Evolutionary conservation across 1,284 basidiomycete species (phyloP).

Genomic region (Pseudozyma sp.): DNA sequence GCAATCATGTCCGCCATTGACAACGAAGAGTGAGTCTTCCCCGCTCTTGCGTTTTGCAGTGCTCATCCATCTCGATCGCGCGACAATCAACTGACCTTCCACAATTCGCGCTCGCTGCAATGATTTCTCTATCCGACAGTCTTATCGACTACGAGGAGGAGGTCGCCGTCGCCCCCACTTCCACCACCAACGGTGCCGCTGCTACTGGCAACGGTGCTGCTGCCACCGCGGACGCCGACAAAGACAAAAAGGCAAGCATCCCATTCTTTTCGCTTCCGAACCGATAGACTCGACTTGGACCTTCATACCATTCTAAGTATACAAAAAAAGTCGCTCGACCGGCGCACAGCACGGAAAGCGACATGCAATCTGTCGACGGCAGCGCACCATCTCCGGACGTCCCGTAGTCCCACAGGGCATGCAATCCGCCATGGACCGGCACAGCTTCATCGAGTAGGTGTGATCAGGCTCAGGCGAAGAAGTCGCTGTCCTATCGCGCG

Average conservation of each 20-base stretch:
- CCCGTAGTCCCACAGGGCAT: too few species aligned
- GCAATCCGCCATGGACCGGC: too few species aligned
- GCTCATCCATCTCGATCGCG: background rate
- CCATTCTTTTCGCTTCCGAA: constrained; percentile 5
- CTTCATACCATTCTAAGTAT: constrained; percentile 15
- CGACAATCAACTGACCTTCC: constrained; percentile 14
- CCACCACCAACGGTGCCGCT: constrained; percentile 57
- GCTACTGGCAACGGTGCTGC: constrained; percentile 51
- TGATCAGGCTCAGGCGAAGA: too few species aligned
- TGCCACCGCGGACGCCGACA: constrained; percentile 57
- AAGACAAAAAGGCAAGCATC: constrained; percentile 68
- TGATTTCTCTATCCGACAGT: constrained; percentile 26
- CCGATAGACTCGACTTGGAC: constrained; percentile 9
- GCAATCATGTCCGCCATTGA: constrained; percentile 62
- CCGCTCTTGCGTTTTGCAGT: constrained; percentile 1
- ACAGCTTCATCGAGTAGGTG: too few species aligned
- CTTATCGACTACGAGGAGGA: constrained; percentile 70
- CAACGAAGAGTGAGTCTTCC: constrained; percentile 67
- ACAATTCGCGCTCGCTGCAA: background rate
- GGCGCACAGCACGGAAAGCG: background rate
- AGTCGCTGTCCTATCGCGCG: too few species aligned
- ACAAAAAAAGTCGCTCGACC: background rate
- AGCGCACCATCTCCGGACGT: background rate
- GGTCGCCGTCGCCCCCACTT: constrained; percentile 60
- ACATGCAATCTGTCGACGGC: background rate